Conservation (phyloP, 106 monocot genomes). For the Apostasia ramifera region DNA sequence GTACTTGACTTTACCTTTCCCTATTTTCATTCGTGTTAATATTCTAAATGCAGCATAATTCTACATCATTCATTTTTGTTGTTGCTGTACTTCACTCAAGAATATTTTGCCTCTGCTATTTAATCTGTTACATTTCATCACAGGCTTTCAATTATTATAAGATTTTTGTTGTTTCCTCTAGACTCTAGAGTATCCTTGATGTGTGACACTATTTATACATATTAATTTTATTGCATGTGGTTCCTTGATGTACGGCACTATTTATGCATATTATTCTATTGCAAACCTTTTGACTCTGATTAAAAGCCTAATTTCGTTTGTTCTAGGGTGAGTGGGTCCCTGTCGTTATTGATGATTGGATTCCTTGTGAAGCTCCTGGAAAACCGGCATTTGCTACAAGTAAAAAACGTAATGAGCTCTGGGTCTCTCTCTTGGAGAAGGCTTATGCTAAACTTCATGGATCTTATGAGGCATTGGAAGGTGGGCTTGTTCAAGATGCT, state of each 20-base stretch:
- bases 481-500: constrained; percentile 99
- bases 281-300: not conserved
- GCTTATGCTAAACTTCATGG: constrained; percentile 99
- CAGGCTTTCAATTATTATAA: too few relatives aligned
- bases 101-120: too few relatives aligned
- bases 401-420: constrained; percentile 85
- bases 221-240: not conserved
- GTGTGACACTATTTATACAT: not conserved
- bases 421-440: constrained; percentile 97
- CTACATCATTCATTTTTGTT: too few relatives aligned
- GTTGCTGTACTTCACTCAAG: too few relatives aligned
- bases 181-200: too few relatives aligned
- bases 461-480: constrained; percentile 94
- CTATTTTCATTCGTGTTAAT: too few relatives aligned
- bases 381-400: constrained; percentile 98
- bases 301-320: not conserved
- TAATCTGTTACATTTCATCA: too few relatives aligned
- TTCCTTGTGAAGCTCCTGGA: constrained; percentile 87
- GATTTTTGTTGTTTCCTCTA: too few relatives aligned
- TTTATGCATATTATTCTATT: not conserved
- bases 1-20: too few relatives aligned
- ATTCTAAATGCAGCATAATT: too few relatives aligned
- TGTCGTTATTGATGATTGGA: constrained; percentile 98
- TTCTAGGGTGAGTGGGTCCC: constrained; percentile 98
- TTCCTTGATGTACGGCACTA: not conserved